A percentile compares a stretch with the other conserved stretches of the same genome.
phyloP scores from a whole-genome alignment of 345 rosid species.

The Citropsis articulata region DNA sequence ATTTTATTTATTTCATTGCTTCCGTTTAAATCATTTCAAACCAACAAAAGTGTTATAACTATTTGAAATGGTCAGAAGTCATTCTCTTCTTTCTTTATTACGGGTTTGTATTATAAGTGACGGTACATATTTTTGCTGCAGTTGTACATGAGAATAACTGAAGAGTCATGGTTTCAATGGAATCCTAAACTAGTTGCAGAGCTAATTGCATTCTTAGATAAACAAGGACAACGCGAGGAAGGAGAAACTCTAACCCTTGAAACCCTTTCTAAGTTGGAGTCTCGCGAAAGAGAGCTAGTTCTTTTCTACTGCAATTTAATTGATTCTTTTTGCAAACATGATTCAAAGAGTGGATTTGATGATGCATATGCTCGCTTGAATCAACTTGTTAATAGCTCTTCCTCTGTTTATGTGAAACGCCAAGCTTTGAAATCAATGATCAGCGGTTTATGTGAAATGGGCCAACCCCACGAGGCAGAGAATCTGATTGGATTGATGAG shows the following conservation, averaged over 20 bases:
- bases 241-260: constrained; percentile 45
- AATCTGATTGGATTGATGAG: constrained; percentile 48
- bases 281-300: constrained; percentile 54
- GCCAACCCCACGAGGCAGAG: constrained; percentile 58
- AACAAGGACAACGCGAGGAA: constrained; percentile 44
- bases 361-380: constrained; percentile 34
- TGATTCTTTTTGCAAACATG: constrained; percentile 48
- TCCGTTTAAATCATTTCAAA: too few species aligned
- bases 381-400: constrained; percentile 37
- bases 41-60: background rate
- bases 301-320: constrained; percentile 53
- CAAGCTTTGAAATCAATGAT: constrained; percentile 64
- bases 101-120: too few species aligned
- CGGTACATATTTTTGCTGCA: constrained; percentile 14
- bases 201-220: constrained; percentile 56
- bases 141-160: constrained; percentile 57
- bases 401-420: constrained; percentile 58
- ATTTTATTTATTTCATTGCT: too few species aligned
- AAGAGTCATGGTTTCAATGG: constrained; percentile 84
- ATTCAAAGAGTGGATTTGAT: constrained; percentile 45
- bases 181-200: constrained; percentile 73
- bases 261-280: constrained; percentile 38
- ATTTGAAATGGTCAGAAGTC: background rate
- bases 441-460: constrained; percentile 64
- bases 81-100: too few species aligned